A percentile compares a stretch with the other conserved stretches of the same genome.
These are phyloP conservation scores for Fusarium mexicanum DNA, from an alignment of 2,329 filamentous ascomycete genomes.

Conservation along the genomic window DNA sequence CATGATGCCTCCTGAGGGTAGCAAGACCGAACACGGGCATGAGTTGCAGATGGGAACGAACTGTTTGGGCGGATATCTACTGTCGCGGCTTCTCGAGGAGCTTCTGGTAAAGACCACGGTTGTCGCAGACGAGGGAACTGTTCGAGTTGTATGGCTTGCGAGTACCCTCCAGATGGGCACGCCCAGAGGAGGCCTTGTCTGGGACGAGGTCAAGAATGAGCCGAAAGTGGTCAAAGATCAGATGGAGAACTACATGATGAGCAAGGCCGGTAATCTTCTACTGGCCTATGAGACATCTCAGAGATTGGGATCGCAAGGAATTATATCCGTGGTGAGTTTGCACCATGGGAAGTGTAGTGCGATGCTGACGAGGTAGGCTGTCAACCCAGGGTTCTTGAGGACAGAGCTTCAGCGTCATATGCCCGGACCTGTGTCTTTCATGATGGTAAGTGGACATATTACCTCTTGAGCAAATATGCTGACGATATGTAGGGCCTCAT, in stretches of 20 bases:
- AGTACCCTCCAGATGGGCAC: conserved; percentile 32
- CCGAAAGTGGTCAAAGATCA: conserved; percentile 24
- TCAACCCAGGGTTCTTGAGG: conserved; percentile 35
- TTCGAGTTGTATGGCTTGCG: conserved; percentile 29
- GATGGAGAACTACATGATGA: conserved; percentile 39
- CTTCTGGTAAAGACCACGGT: conserved; percentile 3
- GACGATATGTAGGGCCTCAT: conserved; percentile 14
- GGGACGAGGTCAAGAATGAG: conserved; percentile 19
- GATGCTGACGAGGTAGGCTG: conserved; percentile 12
- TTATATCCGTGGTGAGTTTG: conserved; percentile 25
- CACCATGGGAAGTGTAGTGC: not conserved
- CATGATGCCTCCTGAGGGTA: conserved; percentile 30
- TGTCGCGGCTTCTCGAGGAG: conserved; percentile 15
- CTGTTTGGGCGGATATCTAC: conserved; percentile 29
- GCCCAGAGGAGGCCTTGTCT: conserved; percentile 24
- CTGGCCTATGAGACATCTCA: conserved; percentile 21
- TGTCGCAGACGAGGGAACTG: conserved; percentile 3
- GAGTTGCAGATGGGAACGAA: conserved; percentile 37
- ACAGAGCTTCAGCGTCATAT: conserved; percentile 33
- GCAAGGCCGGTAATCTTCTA: conserved; percentile 28
- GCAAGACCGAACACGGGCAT: conserved; percentile 25
- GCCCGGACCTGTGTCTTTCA: conserved; percentile 24
- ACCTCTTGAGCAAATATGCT: not conserved
- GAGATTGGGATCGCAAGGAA: conserved; percentile 15
- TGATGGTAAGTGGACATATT: conserved; percentile 16